Percentiles rank a stretch among this genome's conserved stretches.
Conservation (phyloP, 2,329 filamentous ascomycete species). For the Neopestalotiopsis clavispora region DNA sequence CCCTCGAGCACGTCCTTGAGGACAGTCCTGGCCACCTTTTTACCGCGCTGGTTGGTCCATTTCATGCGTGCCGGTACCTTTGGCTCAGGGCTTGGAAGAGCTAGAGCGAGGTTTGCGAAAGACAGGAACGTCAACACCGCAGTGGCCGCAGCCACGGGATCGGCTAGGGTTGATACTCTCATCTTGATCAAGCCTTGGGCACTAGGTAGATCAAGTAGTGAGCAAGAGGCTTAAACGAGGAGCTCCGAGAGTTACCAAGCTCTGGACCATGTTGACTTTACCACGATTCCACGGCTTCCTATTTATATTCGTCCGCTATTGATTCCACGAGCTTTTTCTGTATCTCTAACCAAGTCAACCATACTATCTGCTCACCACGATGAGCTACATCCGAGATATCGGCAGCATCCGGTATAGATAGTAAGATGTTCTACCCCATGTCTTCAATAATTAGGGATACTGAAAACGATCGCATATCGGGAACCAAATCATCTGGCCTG, state of each 20-base stretch:
- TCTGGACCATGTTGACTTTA: too few relatives aligned
- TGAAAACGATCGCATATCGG: background rate
- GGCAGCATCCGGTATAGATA: background rate
- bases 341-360: too few relatives aligned
- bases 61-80: conserved; percentile 13
- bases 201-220: background rate
- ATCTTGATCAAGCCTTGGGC: conserved; percentile 2
- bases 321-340: background rate
- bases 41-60: conserved; percentile 17
- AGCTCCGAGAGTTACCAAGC: background rate
- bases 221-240: background rate
- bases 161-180: background rate
- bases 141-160: conserved; percentile 3
- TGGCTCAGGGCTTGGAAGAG: conserved; percentile 11
- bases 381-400: background rate
- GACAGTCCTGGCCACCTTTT: conserved; percentile 14
- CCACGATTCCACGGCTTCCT: too few relatives aligned
- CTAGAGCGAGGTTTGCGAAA: background rate
- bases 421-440: background rate
- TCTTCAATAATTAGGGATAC: background rate
- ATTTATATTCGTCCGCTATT: too few relatives aligned
- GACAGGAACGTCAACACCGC: conserved; percentile 7
- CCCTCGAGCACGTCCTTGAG: background rate
- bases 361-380: background rate
- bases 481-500: background rate